phyloP scores from a whole-genome alignment of 805 yeast genomes.

The Cyberlindnera veronae region DNA sequence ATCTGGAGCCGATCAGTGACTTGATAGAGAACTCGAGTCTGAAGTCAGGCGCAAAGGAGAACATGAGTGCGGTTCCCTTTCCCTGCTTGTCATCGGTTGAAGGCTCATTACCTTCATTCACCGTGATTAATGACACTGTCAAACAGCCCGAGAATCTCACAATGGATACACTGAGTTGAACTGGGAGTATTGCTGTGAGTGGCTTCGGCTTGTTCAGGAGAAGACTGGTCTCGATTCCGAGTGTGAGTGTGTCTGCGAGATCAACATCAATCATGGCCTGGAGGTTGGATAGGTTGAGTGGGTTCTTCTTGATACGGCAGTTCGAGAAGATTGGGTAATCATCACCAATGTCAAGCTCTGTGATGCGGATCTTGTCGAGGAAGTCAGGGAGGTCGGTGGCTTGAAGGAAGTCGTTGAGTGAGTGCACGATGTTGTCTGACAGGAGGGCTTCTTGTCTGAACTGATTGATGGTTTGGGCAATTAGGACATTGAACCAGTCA shows the following conservation, averaged over 20 bases:
- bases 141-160: conserved; percentile 89
- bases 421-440: conserved; percentile 80
- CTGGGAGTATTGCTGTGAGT: conserved; percentile 82
- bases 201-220: conserved; percentile 81
- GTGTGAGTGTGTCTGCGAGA: conserved; percentile 77
- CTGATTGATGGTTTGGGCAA: conserved; percentile 88
- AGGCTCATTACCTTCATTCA: conserved; percentile 11
- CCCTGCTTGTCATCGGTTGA: conserved; percentile 18
- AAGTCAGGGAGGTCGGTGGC: conserved; percentile 71
- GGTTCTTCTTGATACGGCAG: conserved; percentile 70
- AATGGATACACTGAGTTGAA: conserved; percentile 78
- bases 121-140: conserved; percentile 53
- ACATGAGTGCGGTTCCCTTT: conserved; percentile 70
- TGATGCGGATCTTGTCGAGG: conserved; percentile 70
- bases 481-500: conserved; percentile 94
- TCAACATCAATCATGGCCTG: conserved; percentile 93
- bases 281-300: conserved; percentile 43
- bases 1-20: conserved; percentile 87
- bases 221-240: conserved; percentile 79
- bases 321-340: conserved; percentile 95
- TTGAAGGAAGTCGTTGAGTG: conserved; percentile 62
- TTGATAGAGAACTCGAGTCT: conserved; percentile 83
- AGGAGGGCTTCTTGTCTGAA: conserved; percentile 84
- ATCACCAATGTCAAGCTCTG: conserved; percentile 89
- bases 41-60: conserved; percentile 90